A percentile compares a stretch with the other conserved stretches of the same genome.
Conservation (phyloP, 140 eudicot genomes). For the Bidens hawaiensis region DNA sequence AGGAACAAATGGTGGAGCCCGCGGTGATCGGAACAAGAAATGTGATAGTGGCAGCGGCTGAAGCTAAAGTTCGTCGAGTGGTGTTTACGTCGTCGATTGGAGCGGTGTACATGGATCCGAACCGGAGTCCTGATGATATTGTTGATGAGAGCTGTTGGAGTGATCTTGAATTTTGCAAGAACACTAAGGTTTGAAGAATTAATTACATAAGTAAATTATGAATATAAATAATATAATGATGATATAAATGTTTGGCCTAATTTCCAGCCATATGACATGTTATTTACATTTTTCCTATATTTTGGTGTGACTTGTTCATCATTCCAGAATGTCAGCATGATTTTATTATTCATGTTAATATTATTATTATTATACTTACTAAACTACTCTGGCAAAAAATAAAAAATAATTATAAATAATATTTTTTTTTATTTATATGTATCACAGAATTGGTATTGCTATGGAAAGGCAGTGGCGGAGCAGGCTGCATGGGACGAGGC, state of each 20-base stretch:
- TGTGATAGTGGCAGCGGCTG: conserved; percentile 86
- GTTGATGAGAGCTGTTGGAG: conserved; percentile 99
- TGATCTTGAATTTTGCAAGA: conserved; percentile 90
- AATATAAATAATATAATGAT: not conserved
- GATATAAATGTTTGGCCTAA: not conserved
- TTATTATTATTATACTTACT: no score
- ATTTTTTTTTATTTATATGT: no score
- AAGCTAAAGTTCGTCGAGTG: conserved; percentile 79
- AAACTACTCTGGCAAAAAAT: conserved; percentile 7
- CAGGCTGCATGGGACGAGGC: conserved; percentile 94
- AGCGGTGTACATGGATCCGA: conserved; percentile 92
- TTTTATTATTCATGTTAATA: not conserved
- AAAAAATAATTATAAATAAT: no score
- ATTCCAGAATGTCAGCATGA: conserved; percentile 2
- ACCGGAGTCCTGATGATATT: conserved; percentile 72
- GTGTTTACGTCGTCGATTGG: conserved; percentile 92
- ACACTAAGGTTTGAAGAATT: conserved; percentile 92
- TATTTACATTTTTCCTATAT: conserved; percentile 8
- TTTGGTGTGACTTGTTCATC: conserved; percentile 26
- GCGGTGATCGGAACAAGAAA: conserved; percentile 88
- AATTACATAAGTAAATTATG: not conserved
- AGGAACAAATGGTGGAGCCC: conserved; percentile 99
- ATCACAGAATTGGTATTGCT: conserved; percentile 92
- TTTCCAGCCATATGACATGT: conserved; percentile 2
- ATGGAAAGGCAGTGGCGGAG: conserved; percentile 95